Conservation (phyloP, 139 green algal species). For the Asterochloris sp. region DNA sequence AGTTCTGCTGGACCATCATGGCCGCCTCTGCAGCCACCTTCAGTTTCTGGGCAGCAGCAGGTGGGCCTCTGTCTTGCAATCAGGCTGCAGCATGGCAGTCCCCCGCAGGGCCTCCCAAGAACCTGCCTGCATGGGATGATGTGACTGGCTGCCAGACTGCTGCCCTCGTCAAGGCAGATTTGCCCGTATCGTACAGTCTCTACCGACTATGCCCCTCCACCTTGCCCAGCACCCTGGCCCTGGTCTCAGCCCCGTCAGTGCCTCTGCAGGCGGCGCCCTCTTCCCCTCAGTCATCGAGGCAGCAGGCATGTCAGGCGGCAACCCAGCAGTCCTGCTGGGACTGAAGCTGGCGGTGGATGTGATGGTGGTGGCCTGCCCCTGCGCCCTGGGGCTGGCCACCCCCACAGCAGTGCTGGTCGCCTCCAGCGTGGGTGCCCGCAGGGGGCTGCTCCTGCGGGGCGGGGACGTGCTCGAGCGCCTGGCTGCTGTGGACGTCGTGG, state of each 20-base stretch:
- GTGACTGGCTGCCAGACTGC: too few relatives aligned
- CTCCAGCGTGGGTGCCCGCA: slow-evolving; percentile 50
- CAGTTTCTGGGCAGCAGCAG: slow-evolving; percentile 69
- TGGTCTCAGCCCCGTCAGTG: not conserved
- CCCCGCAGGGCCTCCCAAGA: too few relatives aligned
- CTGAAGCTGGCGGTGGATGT: slow-evolving; percentile 89
- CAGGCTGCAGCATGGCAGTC: too few relatives aligned
- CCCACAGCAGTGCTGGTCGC: slow-evolving; percentile 93
- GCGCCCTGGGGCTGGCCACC: slow-evolving; percentile 93
- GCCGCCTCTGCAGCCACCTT: slow-evolving; percentile 75
- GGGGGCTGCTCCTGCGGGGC: slow-evolving; percentile 82
- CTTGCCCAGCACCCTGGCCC: not conserved
- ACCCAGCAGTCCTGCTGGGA: slow-evolving; percentile 56
- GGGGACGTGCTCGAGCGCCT: slow-evolving; percentile 88
- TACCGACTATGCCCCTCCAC: too few relatives aligned
- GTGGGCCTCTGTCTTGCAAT: not conserved
- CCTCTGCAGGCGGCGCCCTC: slow-evolving; percentile 19
- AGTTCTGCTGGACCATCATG: slow-evolving; percentile 94
- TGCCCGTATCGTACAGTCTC: too few relatives aligned
- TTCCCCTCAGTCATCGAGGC: slow-evolving; percentile 55
- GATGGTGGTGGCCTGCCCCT: slow-evolving; percentile 95
- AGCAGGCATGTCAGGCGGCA: slow-evolving; percentile 12
- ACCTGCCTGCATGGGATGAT: too few relatives aligned
- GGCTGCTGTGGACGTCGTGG: slow-evolving; percentile 64
- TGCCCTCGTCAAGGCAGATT: too few relatives aligned